These are phyloP conservation scores for Pseudocercospora vitis DNA, from an alignment of 2,329 filamentous ascomycete species.

Conservation along the genomic window DNA sequence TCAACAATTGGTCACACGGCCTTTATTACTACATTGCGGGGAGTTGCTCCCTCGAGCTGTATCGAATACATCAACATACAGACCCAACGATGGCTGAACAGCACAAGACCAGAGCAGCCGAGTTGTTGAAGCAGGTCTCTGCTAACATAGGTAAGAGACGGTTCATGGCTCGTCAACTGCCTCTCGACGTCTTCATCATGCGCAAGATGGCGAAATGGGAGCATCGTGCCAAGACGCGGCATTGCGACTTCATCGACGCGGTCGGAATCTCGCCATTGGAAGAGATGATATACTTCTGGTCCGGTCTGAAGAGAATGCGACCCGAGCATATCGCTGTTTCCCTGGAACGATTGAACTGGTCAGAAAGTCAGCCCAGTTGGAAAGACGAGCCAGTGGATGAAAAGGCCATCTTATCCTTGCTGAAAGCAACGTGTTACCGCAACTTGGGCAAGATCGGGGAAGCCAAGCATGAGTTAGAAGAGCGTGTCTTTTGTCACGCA, in stretches of 20 bases:
- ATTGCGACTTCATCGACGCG: constrained; percentile 72
- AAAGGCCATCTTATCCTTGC: constrained; percentile 64
- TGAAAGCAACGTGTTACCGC: constrained; percentile 65
- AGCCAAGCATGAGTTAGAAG: constrained; percentile 64
- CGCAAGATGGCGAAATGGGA: constrained; percentile 91
- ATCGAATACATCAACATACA: constrained; percentile 59
- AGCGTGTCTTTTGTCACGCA: constrained; percentile 62
- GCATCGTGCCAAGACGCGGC: constrained; percentile 66
- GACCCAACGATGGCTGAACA: constrained; percentile 51
- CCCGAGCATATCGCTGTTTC: constrained; percentile 63
- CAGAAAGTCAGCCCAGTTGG: constrained; percentile 55
- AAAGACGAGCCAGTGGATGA: constrained; percentile 58
- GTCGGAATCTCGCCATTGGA: constrained; percentile 76
- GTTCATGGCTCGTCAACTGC: constrained; percentile 85
- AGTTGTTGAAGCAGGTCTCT: constrained; percentile 70
- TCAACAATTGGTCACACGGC: constrained; percentile 88
- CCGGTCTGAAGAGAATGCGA: constrained; percentile 79
- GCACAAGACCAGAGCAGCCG: constrained; percentile 56
- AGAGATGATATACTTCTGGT: constrained; percentile 95
- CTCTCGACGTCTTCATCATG: constrained; percentile 81
- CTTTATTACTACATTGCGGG: constrained; percentile 89
- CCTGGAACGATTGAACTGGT: constrained; percentile 65
- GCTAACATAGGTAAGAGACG: constrained; percentile 78
- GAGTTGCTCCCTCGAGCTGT: constrained; percentile 74
- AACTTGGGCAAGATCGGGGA: constrained; percentile 59